Evolutionary conservation across 257 asterid genomes (phyloP).

Genomic region (Striga asiatica): DNA sequence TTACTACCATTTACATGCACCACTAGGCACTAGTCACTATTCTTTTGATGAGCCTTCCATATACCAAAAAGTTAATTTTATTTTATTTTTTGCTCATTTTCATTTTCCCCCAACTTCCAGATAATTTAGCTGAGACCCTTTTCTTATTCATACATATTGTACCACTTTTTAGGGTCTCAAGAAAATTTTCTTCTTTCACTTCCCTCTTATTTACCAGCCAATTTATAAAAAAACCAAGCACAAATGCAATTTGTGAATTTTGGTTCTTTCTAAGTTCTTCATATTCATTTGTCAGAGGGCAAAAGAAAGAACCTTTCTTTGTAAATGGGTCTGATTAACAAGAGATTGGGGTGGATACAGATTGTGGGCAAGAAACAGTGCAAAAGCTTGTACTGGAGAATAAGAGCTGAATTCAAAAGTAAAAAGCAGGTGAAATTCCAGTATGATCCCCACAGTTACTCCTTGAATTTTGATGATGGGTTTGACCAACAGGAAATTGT

Average conservation of each 20-base stretch:
- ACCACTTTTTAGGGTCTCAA: not conserved
- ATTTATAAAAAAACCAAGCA: not conserved
- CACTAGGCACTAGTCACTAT: constrained; percentile 14
- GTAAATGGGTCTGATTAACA: constrained; percentile 20
- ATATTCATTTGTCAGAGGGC: not conserved
- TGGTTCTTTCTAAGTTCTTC: not conserved
- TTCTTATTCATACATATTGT: not conserved
- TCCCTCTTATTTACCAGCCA: not conserved
- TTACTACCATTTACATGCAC: not conserved
- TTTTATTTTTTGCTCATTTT: not conserved
- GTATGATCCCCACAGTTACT: constrained; percentile 56
- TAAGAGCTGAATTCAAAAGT: constrained; percentile 35
- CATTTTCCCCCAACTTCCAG: constrained; percentile 2
- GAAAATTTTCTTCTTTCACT: not conserved
- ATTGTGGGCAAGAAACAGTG: constrained; percentile 38
- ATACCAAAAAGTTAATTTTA: too few relatives aligned
- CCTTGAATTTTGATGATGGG: constrained; percentile 55
- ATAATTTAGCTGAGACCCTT: too few relatives aligned
- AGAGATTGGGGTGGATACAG: constrained; percentile 23
- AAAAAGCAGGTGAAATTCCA: constrained; percentile 29
- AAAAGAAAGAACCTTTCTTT: too few relatives aligned
- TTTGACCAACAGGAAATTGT: not conserved
- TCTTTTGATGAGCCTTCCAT: constrained; percentile 15
- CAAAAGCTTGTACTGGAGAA: constrained; percentile 30
- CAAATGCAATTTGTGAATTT: too few relatives aligned